Base-by-base conservation (phyloP, 352 stramenopile genomes). In the Thraustotheca clavata region DNA sequence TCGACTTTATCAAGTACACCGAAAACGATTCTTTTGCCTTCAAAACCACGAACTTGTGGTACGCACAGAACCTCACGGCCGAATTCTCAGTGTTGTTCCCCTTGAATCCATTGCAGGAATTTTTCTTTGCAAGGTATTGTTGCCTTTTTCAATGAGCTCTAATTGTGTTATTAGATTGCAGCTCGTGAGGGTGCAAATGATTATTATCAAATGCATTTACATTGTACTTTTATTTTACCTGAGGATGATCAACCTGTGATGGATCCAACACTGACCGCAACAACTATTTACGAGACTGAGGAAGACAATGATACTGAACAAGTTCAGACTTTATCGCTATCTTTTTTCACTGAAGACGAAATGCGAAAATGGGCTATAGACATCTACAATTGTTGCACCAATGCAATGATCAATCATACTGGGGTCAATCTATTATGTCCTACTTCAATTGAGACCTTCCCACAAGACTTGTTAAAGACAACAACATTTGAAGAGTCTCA, bases 311-410 rank as follows among this genome's bases (percentile, higher is more conserved):
- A 91, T 34, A 86, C 86, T 8, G 83, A 80, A 3, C 79, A 89
- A 46, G 89, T 94, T 40, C 88, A 89, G 35, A 80, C 83, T 1
- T 75, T 94, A 24, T 41, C 87, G 24, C 68, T 94, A 27, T 84
- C 85, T 16, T 92, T 94, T 41, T 83, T 89, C 49, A 88, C 75
- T 11, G 80, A 92, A 32, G 62, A 76, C 14, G 77, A 83, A 7
- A 68, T 94, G 16, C 80, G 74, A 0, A 73, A 91, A 47, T 94
- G 85, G 85, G 83, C 85, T 1, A 63, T 76, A 7, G 73, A 77
- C 14, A 91, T 94, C 50, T 91, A 89, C 63, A 79, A 94, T 26
- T 92, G 85, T 68, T 92, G 83, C 43, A 92, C 85, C 2, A 94
- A 94, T 62, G 91, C 85, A 1, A 90, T 91, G 83, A 88, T 83